phyloP scores from a whole-genome alignment of 1,139 yeast species.

The Saccharomyces hybrid region DNA sequence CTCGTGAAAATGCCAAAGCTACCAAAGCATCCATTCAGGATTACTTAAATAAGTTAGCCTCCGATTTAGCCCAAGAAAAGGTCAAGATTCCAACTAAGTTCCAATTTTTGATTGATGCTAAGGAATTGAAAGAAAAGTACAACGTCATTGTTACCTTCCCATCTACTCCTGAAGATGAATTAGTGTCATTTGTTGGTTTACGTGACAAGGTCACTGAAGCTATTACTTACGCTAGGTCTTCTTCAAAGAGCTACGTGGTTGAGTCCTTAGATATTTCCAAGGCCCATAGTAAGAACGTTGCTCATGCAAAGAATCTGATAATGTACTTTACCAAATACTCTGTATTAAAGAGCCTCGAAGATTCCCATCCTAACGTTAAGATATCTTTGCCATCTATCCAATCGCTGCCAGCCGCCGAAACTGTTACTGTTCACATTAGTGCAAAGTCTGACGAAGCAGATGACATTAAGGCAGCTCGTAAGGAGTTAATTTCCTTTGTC shows the following conservation, averaged over 20 bases:
- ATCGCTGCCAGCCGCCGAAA: conserved; percentile 32
- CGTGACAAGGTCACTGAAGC: conserved; percentile 51
- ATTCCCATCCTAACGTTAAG: conserved; percentile 38
- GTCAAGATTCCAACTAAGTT: conserved; percentile 42
- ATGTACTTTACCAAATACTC: conserved; percentile 52
- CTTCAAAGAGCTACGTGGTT: conserved; percentile 48
- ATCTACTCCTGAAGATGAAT: conserved; percentile 33
- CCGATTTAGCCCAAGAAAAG: conserved; percentile 39
- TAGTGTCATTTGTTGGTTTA: conserved; percentile 62
- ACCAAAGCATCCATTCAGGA: conserved; percentile 37
- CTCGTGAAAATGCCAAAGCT: conserved; percentile 29
- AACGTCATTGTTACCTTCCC: conserved; percentile 64
- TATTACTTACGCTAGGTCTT: conserved; percentile 45
- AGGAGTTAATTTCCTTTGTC: conserved; percentile 62
- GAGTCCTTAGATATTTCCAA: conserved; percentile 73
- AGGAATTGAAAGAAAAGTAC: conserved; percentile 43
- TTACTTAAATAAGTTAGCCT: conserved; percentile 41
- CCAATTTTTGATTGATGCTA: conserved; percentile 43
- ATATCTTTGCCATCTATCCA: conserved; percentile 49
- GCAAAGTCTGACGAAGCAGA: conserved; percentile 37
- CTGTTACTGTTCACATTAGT: conserved; percentile 39
- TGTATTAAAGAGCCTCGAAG: conserved; percentile 36
- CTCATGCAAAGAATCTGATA: conserved; percentile 70
- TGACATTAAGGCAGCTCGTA: conserved; percentile 50
- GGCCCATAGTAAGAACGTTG: conserved; percentile 75